Evolutionary conservation across 2,329 filamentous ascomycete genomes (phyloP), one percentile per base, ranked within the genome.

Genomic region (Colletotrichum simmondsii): DNA sequence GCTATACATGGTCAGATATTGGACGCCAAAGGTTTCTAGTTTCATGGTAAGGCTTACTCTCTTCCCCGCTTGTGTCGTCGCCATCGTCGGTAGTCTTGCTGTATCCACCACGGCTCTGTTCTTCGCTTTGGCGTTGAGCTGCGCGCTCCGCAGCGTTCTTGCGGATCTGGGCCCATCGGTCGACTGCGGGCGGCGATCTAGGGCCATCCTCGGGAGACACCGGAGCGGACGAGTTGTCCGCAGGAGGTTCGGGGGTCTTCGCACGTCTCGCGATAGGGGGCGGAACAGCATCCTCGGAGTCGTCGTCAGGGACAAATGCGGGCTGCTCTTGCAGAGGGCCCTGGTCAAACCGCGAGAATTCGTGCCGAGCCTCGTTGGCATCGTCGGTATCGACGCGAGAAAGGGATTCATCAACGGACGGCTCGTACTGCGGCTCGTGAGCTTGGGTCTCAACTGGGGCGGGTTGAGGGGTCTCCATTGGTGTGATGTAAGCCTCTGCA

Each of bases 91-190:
- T 84, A 32, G 86, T 86, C 78, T 89, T 89, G 77, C 85, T 89
- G 77, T 90, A 86, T 56, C 85, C 89, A 57, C 87, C 87, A 52
- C 87, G 87, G 76, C 85, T 85, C 75, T 91, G 89, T 77, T 94
- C 91, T 76, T 95, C 93, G 66, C 89, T 91, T 56, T 90, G 86
- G 74, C 91, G 88, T 66, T 87, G 88, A 7, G 90, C 87, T 46
- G 93, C 94, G 72, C 95, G 90, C 74, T 97, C 93, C 4, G 95
- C 95, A 12, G 97, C 97, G 78, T 98, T 98, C 87, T 95, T 96
- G 76, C 95, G 91, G 76, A 98, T 98, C 83, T 97, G 95, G 1
- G 96, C 96, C 97, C 97, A 99, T 67, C 96, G 92, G 80, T 98
- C 95, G 75, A 93, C 88, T 37, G 85, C 84, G 4, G 86, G 85